These are phyloP conservation scores for Mastigamoeba balamuthi DNA, from an alignment of 78 protist genomes.

Conservation along the genomic window DNA sequence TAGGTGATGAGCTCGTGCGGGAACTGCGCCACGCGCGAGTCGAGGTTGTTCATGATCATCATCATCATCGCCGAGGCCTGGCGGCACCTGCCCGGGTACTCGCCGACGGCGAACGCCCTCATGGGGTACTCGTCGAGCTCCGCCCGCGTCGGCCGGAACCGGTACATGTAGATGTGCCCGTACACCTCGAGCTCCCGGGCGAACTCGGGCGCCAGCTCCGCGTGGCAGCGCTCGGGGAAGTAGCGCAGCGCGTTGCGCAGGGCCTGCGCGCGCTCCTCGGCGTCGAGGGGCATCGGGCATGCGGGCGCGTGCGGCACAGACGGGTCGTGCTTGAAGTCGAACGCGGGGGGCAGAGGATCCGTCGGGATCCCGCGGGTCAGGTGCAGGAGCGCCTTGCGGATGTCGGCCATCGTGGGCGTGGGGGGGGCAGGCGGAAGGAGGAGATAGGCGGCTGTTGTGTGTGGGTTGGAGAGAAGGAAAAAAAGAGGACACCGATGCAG, in stretches of 20 bases:
- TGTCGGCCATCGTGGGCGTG: too few species aligned
- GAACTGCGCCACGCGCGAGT: constrained; percentile 73
- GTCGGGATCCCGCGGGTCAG: too few species aligned
- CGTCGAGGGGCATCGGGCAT: too few species aligned
- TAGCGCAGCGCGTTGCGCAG: constrained; percentile 37
- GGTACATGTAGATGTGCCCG: constrained; percentile 87
- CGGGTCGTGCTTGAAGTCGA: too few species aligned
- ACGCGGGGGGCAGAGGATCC: too few species aligned
- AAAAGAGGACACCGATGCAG: too few species aligned
- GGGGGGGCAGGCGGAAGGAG: too few species aligned
- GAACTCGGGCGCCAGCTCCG: constrained; percentile 31
- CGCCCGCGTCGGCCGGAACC: constrained; percentile 64
- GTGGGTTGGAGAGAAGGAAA: too few species aligned
- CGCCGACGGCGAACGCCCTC: constrained; percentile 58
- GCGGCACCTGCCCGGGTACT: constrained; percentile 49
- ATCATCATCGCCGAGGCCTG: constrained; percentile 77
- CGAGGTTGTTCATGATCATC: constrained; percentile 86
- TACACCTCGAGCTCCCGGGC: constrained; percentile 47
- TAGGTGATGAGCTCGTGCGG: constrained; percentile 88
- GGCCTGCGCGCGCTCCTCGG: not conserved
- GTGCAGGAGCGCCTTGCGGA: too few species aligned
- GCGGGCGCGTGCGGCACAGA: not conserved
- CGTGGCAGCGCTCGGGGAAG: constrained; percentile 35
- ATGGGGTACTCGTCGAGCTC: constrained; percentile 23
- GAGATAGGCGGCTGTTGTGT: too few species aligned